These are phyloP conservation scores for Leccinum aurantiacum DNA, from an alignment of 768 basidiomycete genomes.

Conservation along the genomic window DNA sequence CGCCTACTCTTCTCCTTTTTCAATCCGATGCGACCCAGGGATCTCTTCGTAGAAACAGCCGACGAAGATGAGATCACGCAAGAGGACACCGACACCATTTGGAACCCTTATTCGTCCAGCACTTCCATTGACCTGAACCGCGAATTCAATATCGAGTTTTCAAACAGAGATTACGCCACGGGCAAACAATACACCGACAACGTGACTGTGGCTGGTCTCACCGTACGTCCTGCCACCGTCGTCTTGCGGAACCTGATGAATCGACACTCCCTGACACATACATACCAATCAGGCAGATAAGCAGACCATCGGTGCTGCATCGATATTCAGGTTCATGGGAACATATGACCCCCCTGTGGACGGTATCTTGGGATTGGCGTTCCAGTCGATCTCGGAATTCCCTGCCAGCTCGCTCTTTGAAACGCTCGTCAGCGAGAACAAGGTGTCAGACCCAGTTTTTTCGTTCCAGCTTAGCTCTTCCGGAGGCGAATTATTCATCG, in stretches of 20 bases:
- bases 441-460: too few species aligned
- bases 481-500: too few species aligned
- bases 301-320: conserved; percentile 6
- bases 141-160: background rate
- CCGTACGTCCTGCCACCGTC: background rate
- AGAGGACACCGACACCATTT: background rate
- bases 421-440: too few species aligned
- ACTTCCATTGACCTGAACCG: background rate
- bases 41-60: background rate
- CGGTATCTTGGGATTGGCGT: too few species aligned
- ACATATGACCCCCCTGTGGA: too few species aligned
- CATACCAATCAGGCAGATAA: background rate
- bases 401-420: too few species aligned
- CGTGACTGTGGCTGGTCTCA: background rate
- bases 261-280: background rate
- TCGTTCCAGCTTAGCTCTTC: too few species aligned
- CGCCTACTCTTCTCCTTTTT: background rate
- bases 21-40: background rate
- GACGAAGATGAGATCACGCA: background rate
- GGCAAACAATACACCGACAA: background rate
- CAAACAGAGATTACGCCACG: background rate
- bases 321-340: too few species aligned
- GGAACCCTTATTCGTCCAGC: background rate
- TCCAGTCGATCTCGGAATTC: too few species aligned
- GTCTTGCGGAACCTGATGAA: background rate